phyloP scores from a whole-genome alignment of 495 filamentous ascomycete genomes.

The Talaromyces nanjingensis region DNA sequence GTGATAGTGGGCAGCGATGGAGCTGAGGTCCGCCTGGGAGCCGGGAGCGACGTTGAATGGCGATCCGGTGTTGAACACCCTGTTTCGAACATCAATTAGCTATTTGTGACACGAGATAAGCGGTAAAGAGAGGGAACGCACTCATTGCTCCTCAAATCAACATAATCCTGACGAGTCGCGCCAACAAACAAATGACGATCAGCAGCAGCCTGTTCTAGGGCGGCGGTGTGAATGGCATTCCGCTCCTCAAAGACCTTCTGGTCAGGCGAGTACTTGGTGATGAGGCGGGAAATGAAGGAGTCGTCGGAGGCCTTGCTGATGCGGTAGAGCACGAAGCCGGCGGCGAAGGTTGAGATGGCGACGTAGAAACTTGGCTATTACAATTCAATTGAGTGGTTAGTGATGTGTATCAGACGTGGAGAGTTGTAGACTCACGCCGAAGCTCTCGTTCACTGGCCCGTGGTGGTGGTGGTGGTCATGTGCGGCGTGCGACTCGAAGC shows the following conservation, averaged over 20 bases:
- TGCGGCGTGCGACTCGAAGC: constrained; percentile 37
- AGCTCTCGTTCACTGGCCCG: constrained; percentile 52
- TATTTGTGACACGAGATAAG: background rate
- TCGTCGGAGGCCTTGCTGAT: constrained; percentile 34
- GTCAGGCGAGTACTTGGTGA: constrained; percentile 44
- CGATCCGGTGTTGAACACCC: constrained; percentile 52
- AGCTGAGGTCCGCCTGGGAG: constrained; percentile 50
- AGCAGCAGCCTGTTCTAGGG: constrained; percentile 62
- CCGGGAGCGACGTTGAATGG: constrained; percentile 61
- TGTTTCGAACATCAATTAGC: constrained; percentile 16
- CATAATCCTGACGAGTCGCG: constrained; percentile 33
- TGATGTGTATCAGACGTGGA: too few relatives aligned
- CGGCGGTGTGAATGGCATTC: constrained; percentile 55
- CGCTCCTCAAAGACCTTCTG: constrained; percentile 48
- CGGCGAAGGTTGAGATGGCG: constrained; percentile 50
- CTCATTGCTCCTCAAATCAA: constrained; percentile 62
- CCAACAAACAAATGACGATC: constrained; percentile 62
- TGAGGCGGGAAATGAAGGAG: constrained; percentile 50
- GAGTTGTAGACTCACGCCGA: constrained; percentile 49
- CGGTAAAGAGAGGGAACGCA: constrained; percentile 34
- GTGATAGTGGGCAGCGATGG: constrained; percentile 57
- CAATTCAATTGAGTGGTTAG: background rate
- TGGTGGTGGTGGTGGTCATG: constrained; percentile 29
- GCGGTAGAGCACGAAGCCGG: constrained; percentile 51
- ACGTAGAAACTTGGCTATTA: constrained; percentile 61